Base-by-base conservation (phyloP, 192 early-diverging fungal genomes). In the Mortierella antarctica region DNA sequence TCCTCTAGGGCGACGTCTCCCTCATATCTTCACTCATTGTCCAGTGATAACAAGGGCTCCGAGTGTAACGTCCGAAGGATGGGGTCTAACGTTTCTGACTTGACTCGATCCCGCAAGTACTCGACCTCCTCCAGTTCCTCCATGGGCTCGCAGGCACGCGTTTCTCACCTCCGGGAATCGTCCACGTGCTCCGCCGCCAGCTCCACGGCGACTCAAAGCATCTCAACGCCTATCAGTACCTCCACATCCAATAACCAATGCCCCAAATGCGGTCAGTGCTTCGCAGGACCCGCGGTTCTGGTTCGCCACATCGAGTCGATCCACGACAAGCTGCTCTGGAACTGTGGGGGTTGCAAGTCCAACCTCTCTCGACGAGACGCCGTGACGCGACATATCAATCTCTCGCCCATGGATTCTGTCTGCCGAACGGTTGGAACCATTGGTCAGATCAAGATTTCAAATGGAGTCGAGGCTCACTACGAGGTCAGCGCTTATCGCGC, bases 311-410 rank as follows among this genome's bases (percentile, higher is more conserved):
- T 80, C 49, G 77, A 80, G 51, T 80, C 77, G 8, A 80, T 80
- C 65, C 77, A 80, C 47, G 77, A 80, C 17, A 80, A 72, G 60
- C 23, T 80, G 51, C 70, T 80, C 41, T 80, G 77, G 77, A 80
- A 80, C 61, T 80, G 77, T 67, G 69, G 67, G 20, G 77, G 77
- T 17, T 80, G 77, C 65, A 80, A 80, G 45, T 80, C 77, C 18
- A 80, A 80, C 53, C 65, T 80, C 14, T 80, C 77, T 0, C 53
- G 77, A 8, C 70, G 77, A 23, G 77, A 80, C 45, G 77, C 77
- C 2, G 77, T 80, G 31, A 80, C 77, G 5, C 69, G 77, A 0
- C 77, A 80, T 23, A 80, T 80, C 55, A 80, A 80, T 39, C 47
- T 80, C 7, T 72, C 70, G 41, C 77, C 77, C 42, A 80, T 80